phyloP scores from a whole-genome alignment of 2,329 filamentous ascomycete genomes.

The Beauveria sp. region DNA sequence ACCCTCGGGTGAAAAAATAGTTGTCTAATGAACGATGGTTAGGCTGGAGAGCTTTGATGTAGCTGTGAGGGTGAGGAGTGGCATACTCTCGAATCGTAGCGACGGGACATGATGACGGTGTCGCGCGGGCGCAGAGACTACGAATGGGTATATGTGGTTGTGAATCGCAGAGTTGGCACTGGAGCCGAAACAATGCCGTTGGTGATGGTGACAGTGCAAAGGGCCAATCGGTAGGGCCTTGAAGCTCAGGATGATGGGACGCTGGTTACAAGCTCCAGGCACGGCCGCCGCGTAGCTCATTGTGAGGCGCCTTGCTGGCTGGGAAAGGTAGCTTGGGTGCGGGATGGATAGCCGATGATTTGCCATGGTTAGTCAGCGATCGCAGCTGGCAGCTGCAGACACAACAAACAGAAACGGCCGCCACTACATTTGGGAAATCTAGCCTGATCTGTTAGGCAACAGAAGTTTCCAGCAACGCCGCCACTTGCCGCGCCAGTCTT shows the following conservation, averaged over 20 bases:
- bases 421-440: background rate
- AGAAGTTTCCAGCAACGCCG: background rate
- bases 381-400: background rate
- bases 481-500: background rate
- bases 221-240: background rate
- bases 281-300: constrained; percentile 31
- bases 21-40: constrained; percentile 57
- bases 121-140: background rate
- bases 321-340: constrained; percentile 8
- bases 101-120: constrained; percentile 68
- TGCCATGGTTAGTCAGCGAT: constrained; percentile 6
- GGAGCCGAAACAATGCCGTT: background rate
- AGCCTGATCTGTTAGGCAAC: constrained; percentile 4
- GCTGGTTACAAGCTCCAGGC: constrained; percentile 34
- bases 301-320: constrained; percentile 7
- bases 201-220: background rate
- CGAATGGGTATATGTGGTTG: background rate
- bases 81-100: constrained; percentile 92
- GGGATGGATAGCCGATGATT: constrained; percentile 12
- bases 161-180: background rate
- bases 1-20: constrained; percentile 98
- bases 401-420: background rate
- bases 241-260: constrained; percentile 15
- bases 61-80: constrained; percentile 14
- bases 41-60: constrained; percentile 11